Evolutionary conservation across 345 rosid species (phyloP), one percentile per base, ranked within the genome.

Genomic region (Acer yangbiense): DNA sequence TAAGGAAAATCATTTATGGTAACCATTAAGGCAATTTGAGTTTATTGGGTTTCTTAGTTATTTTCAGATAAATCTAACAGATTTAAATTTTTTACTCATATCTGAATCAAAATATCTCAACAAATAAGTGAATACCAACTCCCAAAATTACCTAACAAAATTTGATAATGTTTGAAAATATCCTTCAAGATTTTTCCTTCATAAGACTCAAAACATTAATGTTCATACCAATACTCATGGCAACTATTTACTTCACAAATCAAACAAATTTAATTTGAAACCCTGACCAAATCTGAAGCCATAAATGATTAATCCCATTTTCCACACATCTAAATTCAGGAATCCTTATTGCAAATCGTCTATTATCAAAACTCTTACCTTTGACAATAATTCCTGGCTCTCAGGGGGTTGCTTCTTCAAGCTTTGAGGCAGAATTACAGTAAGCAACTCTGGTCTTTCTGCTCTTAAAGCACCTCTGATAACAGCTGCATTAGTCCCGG

Each of bases 391-490:
- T 81, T 95, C 99, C 84, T 91, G 98, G 86, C 99, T 95, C 87
- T 95, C 99, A 0, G 98, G 98, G 25, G 99, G 92, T 73, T 95
- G 99, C 82, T 92, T 95, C 82, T 91, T 85, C 83, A 95, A 84
- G 79, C 97, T 92, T 71, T 95, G 99, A 10, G 99, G 98, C 83
- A 93, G 87, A 58, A 93, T 95, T 21, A 93, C 98, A 0, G 99
- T 93, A 69, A 95, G 94, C 72, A 93, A 89, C 82, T 93, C 98
- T 5, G 97, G 99, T 78, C 85, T 92, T 85, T 96, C 99, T 13
- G 97, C 99, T 84, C 99, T 90, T 75, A 93, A 73, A 71, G 99
- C 99, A 82, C 99, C 99, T 87, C 99, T 89, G 76, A 96, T 96
- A 76, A 96, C 99, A 27, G 98, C 99, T 32, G 99, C 46, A 43